Base-by-base conservation (phyloP, 345 rosid species). In the Camelina neglecta region DNA sequence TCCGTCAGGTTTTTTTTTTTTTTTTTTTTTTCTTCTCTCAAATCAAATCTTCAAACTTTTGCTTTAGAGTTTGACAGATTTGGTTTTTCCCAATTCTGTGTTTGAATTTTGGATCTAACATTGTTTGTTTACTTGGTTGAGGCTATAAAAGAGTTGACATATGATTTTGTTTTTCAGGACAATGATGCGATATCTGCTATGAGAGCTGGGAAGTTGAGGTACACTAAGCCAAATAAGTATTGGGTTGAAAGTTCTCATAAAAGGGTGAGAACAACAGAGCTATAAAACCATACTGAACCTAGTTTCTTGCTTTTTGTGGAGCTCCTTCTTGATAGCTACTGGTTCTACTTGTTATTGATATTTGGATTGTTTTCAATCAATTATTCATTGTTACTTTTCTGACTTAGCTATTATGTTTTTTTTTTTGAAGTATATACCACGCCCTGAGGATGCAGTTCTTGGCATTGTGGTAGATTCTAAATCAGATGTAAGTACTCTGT, bases 381-480 rank as follows among this genome's bases (percentile, higher is more conserved):
- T 11, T 39, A 39, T 39, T 39, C 42, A 39, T 39, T 39, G 13
- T 10, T 12, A 4, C 13, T 41, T 41, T 70, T 12, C 16, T 57
- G 29, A 72, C 76, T 62, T 0, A 57, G 65, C 7, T 66, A 26
- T 53, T 23, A 6, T 82, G 69, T 55, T 58, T 72, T 35, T 4
- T 26, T 4, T 35, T 61, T 16, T 84, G 67, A 88, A 90, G 96
- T 93, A 93, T 58, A 84, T 84, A 67, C 94, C 96, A 55, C 82
- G 84, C 49, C 76, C 63, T 45, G 96, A 85, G 72, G 96, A 93
- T 74, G 71, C 81, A 13, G 81, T 90, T 74, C 92, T 93, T 81
- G 98, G 94, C 71, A 86, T 93, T 11, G 93, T 90, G 62, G 91
- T 87, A 4, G 96, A 92, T 79, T 75, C 81, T 65, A 93, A 74